Conservation (phyloP, 768 basidiomycete species). For the Cystofilobasidium capitatum region DNA sequence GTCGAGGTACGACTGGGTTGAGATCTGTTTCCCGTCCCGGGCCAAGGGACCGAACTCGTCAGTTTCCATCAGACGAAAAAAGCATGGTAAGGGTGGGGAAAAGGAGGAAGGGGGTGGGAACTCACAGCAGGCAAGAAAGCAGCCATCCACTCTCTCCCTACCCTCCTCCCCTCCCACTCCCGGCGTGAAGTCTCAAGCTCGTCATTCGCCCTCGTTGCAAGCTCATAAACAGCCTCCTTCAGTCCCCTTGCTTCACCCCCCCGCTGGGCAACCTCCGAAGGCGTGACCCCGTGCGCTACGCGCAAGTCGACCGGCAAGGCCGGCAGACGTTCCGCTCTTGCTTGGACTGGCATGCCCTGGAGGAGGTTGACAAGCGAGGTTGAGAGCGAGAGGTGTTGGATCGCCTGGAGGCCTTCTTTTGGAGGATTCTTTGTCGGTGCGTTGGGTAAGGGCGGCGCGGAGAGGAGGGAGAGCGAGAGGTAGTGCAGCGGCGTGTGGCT, state of each 20-base stretch:
- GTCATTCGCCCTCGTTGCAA: conserved; percentile 71
- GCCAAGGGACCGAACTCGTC: neutral
- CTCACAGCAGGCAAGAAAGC: conserved; percentile 64
- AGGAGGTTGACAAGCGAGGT: conserved; percentile 62
- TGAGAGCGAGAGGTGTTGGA: conserved; percentile 66
- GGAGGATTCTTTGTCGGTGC: conserved; percentile 50
- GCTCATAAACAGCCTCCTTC: conserved; percentile 69
- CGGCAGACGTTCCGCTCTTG: conserved; percentile 51
- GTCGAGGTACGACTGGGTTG: conserved; percentile 53
- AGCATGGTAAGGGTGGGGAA: neutral
- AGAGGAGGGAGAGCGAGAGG: conserved; percentile 58
- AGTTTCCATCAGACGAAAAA: neutral
- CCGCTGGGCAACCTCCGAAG: conserved; percentile 59
- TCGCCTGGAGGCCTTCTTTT: conserved; percentile 50
- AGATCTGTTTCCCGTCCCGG: conserved; percentile 46
- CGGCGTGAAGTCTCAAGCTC: conserved; percentile 63
- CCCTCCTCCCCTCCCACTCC: conserved; percentile 51
- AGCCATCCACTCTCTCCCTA: conserved; percentile 55
- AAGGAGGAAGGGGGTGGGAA: conserved; percentile 29
- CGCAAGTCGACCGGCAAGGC: conserved; percentile 74
- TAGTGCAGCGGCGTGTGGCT: conserved; percentile 71
- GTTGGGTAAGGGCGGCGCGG: conserved; percentile 43
- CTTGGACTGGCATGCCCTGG: conserved; percentile 67
- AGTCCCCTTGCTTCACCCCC: conserved; percentile 53
- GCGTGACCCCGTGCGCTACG: conserved; percentile 62